Conservation (phyloP, 2,329 filamentous ascomycete genomes). For the Microsporum canis region DNA sequence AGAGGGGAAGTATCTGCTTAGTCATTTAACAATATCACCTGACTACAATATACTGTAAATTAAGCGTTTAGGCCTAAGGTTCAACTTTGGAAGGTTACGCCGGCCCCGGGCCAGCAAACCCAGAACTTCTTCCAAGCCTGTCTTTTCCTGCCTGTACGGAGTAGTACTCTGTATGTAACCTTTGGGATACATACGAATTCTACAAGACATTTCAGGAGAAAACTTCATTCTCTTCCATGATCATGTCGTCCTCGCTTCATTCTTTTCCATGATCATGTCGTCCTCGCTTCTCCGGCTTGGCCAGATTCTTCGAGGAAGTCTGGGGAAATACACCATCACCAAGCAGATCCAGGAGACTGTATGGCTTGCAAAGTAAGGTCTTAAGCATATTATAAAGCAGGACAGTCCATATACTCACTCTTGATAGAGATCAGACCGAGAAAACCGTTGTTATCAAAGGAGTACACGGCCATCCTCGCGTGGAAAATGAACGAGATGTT, state of each 20-base stretch:
- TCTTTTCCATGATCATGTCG: neutral
- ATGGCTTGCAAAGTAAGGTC: slow-evolving; percentile 10
- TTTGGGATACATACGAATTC: too few relatives aligned
- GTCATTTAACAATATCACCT: neutral
- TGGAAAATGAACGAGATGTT: slow-evolving; percentile 21
- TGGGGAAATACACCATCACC: slow-evolving; percentile 7
- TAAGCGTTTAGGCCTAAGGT: too few relatives aligned
- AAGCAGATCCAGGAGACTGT: slow-evolving; percentile 10
- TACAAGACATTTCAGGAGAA: too few relatives aligned
- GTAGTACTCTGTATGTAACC: too few relatives aligned
- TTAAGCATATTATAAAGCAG: neutral
- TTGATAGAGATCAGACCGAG: slow-evolving; percentile 6
- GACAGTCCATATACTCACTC: neutral
- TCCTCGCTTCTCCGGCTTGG: slow-evolving; percentile 5
- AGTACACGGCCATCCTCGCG: slow-evolving; percentile 14
- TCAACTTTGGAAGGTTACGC: too few relatives aligned
- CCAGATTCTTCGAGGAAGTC: slow-evolving; percentile 6
- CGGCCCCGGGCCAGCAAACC: too few relatives aligned
- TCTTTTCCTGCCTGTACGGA: too few relatives aligned
- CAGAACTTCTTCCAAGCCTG: too few relatives aligned
- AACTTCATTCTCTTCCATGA: too few relatives aligned
- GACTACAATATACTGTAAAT: neutral
- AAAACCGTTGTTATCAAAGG: slow-evolving; percentile 20
- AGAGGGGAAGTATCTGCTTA: neutral
- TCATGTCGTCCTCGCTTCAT: neutral